A percentile compares a stretch with the other conserved stretches of the same genome.
phyloP scores from a whole-genome alignment of 2,329 filamentous ascomycete genomes.

The Paecilomyces sp. region DNA sequence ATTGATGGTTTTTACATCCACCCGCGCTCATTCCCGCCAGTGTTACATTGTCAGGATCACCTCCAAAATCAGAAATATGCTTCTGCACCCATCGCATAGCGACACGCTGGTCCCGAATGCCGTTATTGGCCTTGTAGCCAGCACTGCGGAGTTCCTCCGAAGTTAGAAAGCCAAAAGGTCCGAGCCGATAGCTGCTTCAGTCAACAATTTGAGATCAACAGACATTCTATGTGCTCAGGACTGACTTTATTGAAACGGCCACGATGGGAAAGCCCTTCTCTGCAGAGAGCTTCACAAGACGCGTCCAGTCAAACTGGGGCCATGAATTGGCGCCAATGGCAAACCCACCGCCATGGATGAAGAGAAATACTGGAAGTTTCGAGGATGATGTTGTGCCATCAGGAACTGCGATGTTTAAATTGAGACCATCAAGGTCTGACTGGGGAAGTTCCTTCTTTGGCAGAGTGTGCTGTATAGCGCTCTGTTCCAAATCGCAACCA shows the following conservation, averaged over 20 bases:
- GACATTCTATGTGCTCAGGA: not conserved
- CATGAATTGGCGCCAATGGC: constrained; percentile 45
- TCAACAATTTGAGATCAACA: constrained; percentile 5
- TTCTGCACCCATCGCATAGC: constrained; percentile 33
- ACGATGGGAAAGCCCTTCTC: constrained; percentile 42
- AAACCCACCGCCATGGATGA: constrained; percentile 49
- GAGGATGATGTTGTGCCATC: constrained; percentile 11
- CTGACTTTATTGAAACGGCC: constrained; percentile 39
- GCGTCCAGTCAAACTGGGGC: constrained; percentile 44
- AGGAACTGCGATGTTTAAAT: constrained; percentile 46
- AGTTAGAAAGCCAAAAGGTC: constrained; percentile 40
- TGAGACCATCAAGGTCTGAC: constrained; percentile 45
- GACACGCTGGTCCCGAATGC: constrained; percentile 42
- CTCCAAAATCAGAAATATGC: constrained; percentile 35
- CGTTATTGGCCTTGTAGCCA: constrained; percentile 40
- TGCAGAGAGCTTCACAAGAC: constrained; percentile 39
- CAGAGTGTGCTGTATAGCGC: constrained; percentile 43
- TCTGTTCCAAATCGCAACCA: constrained; percentile 41
- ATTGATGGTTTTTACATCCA: constrained; percentile 20
- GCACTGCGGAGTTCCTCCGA: constrained; percentile 41
- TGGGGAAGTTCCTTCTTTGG: constrained; percentile 30
- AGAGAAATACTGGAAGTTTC: constrained; percentile 45
- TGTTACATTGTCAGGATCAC: constrained; percentile 32
- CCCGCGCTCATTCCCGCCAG: constrained; percentile 45
- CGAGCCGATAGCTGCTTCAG: constrained; percentile 39